Percentiles rank a stretch among this genome's conserved stretches.
Conservation (phyloP, 768 basidiomycete genomes). For the Calvatia gigantea region DNA sequence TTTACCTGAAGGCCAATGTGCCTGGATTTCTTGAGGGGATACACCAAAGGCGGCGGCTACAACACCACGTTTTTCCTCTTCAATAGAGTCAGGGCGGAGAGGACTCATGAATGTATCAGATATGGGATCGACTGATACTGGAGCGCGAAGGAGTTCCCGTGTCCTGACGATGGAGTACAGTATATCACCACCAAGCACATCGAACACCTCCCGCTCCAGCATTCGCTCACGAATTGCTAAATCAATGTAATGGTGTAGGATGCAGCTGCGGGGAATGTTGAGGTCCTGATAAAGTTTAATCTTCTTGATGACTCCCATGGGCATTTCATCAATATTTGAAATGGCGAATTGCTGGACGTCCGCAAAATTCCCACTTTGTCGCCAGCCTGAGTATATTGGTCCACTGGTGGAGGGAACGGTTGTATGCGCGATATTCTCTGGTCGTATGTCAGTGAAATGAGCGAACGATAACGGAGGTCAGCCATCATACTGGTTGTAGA, state of each 20-base stretch:
- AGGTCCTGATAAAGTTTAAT: slow-evolving; percentile 1
- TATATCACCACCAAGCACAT: neutral
- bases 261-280: neutral
- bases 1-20: neutral
- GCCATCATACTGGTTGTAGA: slow-evolving; percentile 60
- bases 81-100: neutral
- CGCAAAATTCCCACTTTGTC: slow-evolving; percentile 48
- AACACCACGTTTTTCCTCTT: neutral
- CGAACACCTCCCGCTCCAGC: slow-evolving; percentile 3
- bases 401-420: slow-evolving; percentile 50
- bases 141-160: slow-evolving; percentile 8
- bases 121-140: neutral
- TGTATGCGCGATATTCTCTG: slow-evolving; percentile 54
- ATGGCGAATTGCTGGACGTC: slow-evolving; percentile 50
- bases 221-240: slow-evolving; percentile 1
- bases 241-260: slow-evolving; percentile 3
- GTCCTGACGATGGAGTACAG: slow-evolving; percentile 4
- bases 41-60: neutral
- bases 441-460: no score
- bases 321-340: neutral
- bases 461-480: no score
- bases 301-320: neutral
- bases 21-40: neutral
- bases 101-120: neutral
- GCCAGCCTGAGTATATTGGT: slow-evolving; percentile 48